Base-by-base conservation (phyloP, 768 basidiomycete species). In the Psilocybe azurescens region DNA sequence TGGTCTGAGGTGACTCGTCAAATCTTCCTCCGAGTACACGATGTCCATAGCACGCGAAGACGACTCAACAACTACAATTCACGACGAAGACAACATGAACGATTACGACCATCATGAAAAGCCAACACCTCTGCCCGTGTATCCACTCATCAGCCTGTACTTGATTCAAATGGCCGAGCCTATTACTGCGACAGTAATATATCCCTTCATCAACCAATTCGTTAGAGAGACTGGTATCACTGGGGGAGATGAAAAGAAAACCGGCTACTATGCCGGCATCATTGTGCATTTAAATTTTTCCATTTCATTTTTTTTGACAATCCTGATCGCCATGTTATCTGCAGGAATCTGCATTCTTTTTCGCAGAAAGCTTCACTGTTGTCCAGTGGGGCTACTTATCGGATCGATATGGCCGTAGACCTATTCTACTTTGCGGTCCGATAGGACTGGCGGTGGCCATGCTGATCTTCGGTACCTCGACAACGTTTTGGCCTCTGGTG, bases 271-370 rank as follows among this genome's bases (percentile, higher is more conserved):
- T 74, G 89, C 89, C 52, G 90, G 90, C 20, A 67, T 90, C 8
- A 78, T 93, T 79, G 90, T 90, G 28, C 54, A 65, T 64, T 13
- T 16, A 10, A 13, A 0, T 32, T 16, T 13, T 51, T 33, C 13
- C 1, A 9, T 50, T 36, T 9, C 13, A 28, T 14, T 13, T 24
- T 24, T 20, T 44, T 13, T 30, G 30, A 44, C 5, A n/a, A 46
- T 18, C 2, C 33, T 30, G 16, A 5, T 14, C 33, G 33, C 33
- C 6, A 36, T 36, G 33, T 36, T 36, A 36, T 36, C 33, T 48
- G n/a, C 60, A 93, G 91, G 85, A 90, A 80, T 91, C 91, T 0
- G 66, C 91, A 13, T 92, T 91, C 74, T 93, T 88, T 63, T 77
- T 88, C 7, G 87, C 89, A 0, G 88, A 92, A 74, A 24, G 48